These are phyloP conservation scores for Rhipidocladum racemiflorum DNA, from an alignment of 176 grass and related monocot species.

Conservation along the genomic window DNA sequence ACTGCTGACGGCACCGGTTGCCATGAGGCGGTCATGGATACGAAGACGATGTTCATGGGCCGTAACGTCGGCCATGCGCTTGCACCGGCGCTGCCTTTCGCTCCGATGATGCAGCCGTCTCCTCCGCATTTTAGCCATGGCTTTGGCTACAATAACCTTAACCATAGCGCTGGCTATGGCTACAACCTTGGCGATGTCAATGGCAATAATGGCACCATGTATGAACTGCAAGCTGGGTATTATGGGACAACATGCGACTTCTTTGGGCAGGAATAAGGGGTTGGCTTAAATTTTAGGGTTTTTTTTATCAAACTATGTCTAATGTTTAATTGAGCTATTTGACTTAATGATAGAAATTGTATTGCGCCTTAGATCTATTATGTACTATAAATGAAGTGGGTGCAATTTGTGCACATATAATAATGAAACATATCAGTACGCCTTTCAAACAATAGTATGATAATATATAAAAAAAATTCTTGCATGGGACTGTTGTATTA, in stretches of 20 bases:
- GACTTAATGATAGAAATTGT: neutral
- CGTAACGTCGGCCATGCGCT: neutral
- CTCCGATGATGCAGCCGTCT: neutral
- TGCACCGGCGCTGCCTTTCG: neutral
- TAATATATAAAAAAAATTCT: too few species aligned
- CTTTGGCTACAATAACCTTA: neutral
- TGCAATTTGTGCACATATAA: neutral
- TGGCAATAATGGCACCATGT: slow-evolving; percentile 3
- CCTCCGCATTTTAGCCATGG: neutral
- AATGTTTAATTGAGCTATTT: neutral
- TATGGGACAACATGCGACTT: slow-evolving; percentile 6
- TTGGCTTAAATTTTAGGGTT: neutral
- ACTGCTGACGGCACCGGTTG: neutral
- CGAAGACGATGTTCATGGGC: neutral
- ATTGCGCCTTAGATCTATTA: neutral
- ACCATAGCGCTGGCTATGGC: neutral
- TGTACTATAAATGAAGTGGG: neutral
- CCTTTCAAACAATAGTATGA: neutral
- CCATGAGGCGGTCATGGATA: neutral
- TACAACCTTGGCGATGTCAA: neutral
- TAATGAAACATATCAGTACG: neutral
- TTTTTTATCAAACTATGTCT: neutral
- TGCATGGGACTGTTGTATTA: too few species aligned
- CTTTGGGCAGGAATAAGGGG: neutral
- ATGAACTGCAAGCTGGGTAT: neutral